Percentiles rank a stretch among this genome's conserved stretches.
phyloP scores from a whole-genome alignment of 768 basidiomycete species.

The Hericium alpestre region DNA sequence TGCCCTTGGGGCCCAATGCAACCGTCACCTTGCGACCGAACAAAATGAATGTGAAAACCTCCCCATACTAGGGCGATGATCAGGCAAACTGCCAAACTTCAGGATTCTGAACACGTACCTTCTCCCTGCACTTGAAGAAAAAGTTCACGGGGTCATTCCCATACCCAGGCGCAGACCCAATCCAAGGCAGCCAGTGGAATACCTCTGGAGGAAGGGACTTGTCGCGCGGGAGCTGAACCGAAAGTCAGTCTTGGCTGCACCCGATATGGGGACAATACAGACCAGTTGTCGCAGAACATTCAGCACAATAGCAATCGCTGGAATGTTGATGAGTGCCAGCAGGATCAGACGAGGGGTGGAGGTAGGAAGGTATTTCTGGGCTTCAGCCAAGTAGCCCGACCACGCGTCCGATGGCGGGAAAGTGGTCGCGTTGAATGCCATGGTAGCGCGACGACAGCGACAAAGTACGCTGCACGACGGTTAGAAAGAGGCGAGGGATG shows the following conservation, averaged over 20 bases:
- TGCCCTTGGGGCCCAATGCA: slow-evolving; percentile 82
- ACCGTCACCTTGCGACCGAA: slow-evolving; percentile 87
- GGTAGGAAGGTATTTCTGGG: slow-evolving; percentile 14
- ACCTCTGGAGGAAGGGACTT: slow-evolving; percentile 77
- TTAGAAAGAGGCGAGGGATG: background rate
- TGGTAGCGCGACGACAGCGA: background rate
- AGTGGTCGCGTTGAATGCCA: slow-evolving; percentile 18
- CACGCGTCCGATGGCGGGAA: slow-evolving; percentile 15
- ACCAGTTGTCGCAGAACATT: slow-evolving; percentile 79
- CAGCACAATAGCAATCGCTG: slow-evolving; percentile 54
- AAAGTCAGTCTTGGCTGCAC: slow-evolving; percentile 2
- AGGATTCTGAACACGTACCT: slow-evolving; percentile 35
- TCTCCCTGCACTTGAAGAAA: slow-evolving; percentile 66
- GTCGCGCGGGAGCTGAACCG: slow-evolving; percentile 56
- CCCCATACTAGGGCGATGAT: slow-evolving; percentile 58
- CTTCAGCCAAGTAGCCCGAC: slow-evolving; percentile 19
- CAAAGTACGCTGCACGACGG: background rate
- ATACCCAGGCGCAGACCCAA: slow-evolving; percentile 84
- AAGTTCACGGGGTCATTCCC: slow-evolving; percentile 91
- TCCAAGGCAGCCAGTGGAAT: slow-evolving; percentile 83
- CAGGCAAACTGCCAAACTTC: background rate
- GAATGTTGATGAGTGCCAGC: slow-evolving; percentile 49
- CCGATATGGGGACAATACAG: slow-evolving; percentile 16
- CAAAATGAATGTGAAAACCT: slow-evolving; percentile 93
- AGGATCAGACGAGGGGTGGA: slow-evolving; percentile 21